Evolutionary conservation across 1,284 basidiomycete genomes (phyloP).

Genomic region (Ganoderma boninense): DNA sequence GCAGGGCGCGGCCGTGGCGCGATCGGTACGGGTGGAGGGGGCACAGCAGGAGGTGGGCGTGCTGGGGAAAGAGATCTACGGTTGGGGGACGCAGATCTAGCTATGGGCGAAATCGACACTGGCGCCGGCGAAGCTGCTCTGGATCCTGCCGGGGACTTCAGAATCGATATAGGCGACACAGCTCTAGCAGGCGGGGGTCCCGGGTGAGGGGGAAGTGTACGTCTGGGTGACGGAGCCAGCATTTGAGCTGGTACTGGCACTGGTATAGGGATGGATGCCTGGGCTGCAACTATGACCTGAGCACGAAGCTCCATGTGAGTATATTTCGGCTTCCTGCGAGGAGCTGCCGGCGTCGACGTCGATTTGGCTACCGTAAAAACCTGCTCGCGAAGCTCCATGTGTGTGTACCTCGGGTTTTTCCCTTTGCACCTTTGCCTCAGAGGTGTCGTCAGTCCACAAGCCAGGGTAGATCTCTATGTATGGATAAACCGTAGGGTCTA

Average conservation of each 20-base stretch:
- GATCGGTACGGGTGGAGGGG: constrained; percentile 1
- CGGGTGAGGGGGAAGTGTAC: not conserved
- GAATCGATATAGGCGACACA: not conserved
- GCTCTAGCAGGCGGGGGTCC: not conserved
- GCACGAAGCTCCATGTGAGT: constrained; percentile 32
- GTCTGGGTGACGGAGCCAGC: not conserved
- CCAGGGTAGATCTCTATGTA: constrained; percentile 52
- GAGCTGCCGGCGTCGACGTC: constrained; percentile 16
- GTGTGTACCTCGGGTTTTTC: constrained; percentile 31
- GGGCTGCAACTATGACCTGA: constrained; percentile 26
- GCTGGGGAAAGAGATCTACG: not conserved
- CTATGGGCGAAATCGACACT: not conserved
- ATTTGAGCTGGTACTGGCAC: not conserved
- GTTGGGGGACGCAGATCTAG: not conserved
- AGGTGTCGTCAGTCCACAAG: constrained; percentile 8
- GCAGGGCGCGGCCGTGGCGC: constrained; percentile 9
- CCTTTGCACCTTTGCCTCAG: not conserved
- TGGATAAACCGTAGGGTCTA: constrained; percentile 44
- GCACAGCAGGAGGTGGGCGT: not conserved
- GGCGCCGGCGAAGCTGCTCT: not conserved
- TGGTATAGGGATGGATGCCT: not conserved
- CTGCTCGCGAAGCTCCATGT: constrained; percentile 29
- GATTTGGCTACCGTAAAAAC: constrained; percentile 3
- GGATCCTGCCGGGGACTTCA: not conserved
- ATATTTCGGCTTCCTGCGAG: constrained; percentile 10